Percentiles rank a stretch among this genome's conserved stretches.
Evolutionary conservation across 768 basidiomycete species (phyloP).

Genomic region (Pleurotus djamor): DNA sequence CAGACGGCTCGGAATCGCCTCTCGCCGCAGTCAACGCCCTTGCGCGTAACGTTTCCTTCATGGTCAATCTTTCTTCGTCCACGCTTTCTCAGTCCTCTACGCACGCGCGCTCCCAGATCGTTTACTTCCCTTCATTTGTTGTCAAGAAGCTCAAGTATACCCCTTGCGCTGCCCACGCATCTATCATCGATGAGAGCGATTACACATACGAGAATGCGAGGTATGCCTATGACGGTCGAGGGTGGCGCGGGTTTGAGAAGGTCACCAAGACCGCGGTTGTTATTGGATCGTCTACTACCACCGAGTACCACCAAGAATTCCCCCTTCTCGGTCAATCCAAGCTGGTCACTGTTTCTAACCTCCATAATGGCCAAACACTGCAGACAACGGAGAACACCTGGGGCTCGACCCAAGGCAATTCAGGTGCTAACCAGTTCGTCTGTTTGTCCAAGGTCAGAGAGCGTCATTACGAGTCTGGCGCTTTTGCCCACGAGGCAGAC

Average conservation of each 20-base stretch:
- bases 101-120: slow-evolving; percentile 9
- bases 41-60: slow-evolving; percentile 10
- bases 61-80: slow-evolving; percentile 10
- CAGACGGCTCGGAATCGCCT: background rate
- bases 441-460: slow-evolving; percentile 3
- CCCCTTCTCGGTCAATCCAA: slow-evolving; percentile 9
- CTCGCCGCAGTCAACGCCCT: slow-evolving; percentile 11
- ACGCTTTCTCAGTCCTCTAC: slow-evolving; percentile 6
- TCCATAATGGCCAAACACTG: background rate
- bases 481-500: slow-evolving; percentile 5
- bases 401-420: background rate
- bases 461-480: background rate
- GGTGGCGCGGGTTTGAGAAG: slow-evolving; percentile 12
- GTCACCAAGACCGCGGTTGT: slow-evolving; percentile 10
- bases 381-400: background rate
- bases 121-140: slow-evolving; percentile 12
- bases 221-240: slow-evolving; percentile 9
- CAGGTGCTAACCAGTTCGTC: background rate
- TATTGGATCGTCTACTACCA: slow-evolving; percentile 6
- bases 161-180: slow-evolving; percentile 6
- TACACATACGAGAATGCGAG: slow-evolving; percentile 11
- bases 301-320: slow-evolving; percentile 8
- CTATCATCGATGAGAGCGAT: slow-evolving; percentile 8
- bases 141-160: slow-evolving; percentile 10
- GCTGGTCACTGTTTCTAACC: background rate